Evolutionary conservation across 495 filamentous ascomycete genomes (phyloP).

Genomic region (Xylaria curta): DNA sequence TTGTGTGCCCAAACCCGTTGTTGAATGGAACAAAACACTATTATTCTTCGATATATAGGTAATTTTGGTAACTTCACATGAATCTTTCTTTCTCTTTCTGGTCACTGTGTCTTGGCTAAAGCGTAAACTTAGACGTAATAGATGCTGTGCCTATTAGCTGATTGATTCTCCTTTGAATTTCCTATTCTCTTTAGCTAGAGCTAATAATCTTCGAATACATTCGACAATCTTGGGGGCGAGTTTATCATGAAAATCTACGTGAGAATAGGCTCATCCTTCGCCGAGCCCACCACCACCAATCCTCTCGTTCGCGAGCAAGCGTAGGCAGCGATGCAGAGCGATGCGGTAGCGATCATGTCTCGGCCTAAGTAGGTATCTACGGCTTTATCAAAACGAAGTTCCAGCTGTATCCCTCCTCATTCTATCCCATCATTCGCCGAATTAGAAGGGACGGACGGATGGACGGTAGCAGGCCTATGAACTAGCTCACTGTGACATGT

Average conservation of each 20-base stretch:
- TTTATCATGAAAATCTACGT: not conserved
- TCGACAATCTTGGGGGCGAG: not conserved
- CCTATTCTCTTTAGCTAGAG: not conserved
- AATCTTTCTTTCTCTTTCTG: not conserved
- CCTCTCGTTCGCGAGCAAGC: not conserved
- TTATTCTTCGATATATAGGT: not conserved
- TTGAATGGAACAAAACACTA: not conserved
- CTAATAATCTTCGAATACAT: not conserved
- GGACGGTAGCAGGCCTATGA: not conserved
- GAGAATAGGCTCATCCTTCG: not conserved
- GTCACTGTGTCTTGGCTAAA: not conserved
- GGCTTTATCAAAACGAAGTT: not conserved
- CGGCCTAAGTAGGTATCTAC: not conserved
- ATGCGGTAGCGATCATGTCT: not conserved
- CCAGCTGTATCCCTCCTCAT: not conserved
- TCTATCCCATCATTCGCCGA: not conserved
- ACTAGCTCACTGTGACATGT: not conserved
- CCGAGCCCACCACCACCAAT: not conserved
- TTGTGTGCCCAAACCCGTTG: not conserved
- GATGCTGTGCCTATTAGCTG: not conserved
- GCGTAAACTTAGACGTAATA: not conserved
- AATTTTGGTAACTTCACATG: not conserved
- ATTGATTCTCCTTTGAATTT: not conserved
- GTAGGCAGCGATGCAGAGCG: not conserved
- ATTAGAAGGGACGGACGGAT: no score